A percentile compares a stretch with the other conserved stretches of the same genome.
These are phyloP conservation scores for Grammothele lineata DNA, from an alignment of 768 basidiomycete species.

Conservation along the genomic window DNA sequence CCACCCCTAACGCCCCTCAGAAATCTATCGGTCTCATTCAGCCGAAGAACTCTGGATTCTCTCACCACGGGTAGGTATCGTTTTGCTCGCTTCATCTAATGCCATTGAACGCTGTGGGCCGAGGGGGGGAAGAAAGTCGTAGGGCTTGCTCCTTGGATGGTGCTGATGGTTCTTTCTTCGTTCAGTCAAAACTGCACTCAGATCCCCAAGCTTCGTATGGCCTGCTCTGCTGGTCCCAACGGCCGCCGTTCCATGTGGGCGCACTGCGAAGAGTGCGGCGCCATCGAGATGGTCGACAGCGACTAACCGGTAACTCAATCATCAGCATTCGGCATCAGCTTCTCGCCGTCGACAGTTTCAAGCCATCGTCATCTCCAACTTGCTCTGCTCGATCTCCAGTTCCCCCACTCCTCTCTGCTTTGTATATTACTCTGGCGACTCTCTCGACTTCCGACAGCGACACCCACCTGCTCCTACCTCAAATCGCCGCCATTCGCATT, in stretches of 20 bases:
- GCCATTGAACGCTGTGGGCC: too few relatives aligned
- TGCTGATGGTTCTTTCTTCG: not conserved
- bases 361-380: too few relatives aligned
- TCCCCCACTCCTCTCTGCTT: conserved; percentile 12
- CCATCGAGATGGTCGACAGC: conserved; percentile 83
- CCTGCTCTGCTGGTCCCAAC: conserved; percentile 64
- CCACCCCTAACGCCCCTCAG: conserved; percentile 35
- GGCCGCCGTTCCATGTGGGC: conserved; percentile 84
- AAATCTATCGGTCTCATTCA: conserved; percentile 61
- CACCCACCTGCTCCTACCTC: not conserved
- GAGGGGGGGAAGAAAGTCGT: too few relatives aligned
- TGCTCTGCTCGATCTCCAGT: conserved; percentile 6
- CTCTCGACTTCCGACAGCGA: not conserved
- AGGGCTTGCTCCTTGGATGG: not conserved
- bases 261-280: conserved; percentile 84
- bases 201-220: conserved; percentile 79
- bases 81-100: too few relatives aligned
- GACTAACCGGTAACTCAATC: conserved; percentile 36
- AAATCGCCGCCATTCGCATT: not conserved
- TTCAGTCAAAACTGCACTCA: conserved; percentile 65
- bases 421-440: conserved; percentile 12
- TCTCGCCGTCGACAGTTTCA: not conserved
- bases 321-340: not conserved
- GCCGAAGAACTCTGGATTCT: conserved; percentile 48
- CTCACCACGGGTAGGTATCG: conserved; percentile 69